A percentile compares a stretch with the other conserved stretches of the same genome.
These are phyloP conservation scores for Neurospora hispaniola DNA, from an alignment of 495 filamentous ascomycete genomes.

Conservation along the genomic window DNA sequence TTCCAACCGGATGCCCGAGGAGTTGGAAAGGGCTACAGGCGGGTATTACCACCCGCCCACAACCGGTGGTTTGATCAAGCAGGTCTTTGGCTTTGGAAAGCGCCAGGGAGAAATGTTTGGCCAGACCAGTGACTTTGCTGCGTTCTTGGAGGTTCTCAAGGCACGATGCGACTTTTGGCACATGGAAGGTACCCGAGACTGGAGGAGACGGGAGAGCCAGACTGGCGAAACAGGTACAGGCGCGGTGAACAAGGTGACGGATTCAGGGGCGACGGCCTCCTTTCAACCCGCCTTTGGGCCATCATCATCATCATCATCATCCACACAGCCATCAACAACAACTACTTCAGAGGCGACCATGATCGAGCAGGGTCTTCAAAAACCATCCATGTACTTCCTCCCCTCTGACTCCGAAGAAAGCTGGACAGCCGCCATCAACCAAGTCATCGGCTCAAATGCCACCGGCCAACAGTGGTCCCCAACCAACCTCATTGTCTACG, in stretches of 20 bases:
- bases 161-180: constrained; percentile 63
- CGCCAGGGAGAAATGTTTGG: constrained; percentile 32
- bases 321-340: not conserved
- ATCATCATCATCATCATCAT: not conserved
- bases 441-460: not conserved
- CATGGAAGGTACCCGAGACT: constrained; percentile 57
- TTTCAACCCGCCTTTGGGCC: not conserved
- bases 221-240: not conserved
- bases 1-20: constrained; percentile 65
- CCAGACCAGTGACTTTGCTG: constrained; percentile 50
- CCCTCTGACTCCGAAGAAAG: constrained; percentile 10
- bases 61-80: constrained; percentile 37
- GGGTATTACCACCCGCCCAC: constrained; percentile 44
- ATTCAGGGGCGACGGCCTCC: not conserved
- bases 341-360: not conserved
- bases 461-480: constrained; percentile 32
- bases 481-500: constrained; percentile 45
- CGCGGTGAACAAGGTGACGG: not conserved
- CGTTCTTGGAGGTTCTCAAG: constrained; percentile 56
- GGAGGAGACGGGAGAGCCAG: constrained; percentile 42
- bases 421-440: constrained; percentile 4
- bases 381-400: constrained; percentile 26
- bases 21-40: constrained; percentile 57
- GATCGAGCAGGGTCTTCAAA: not conserved
- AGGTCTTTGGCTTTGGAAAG: constrained; percentile 25